phyloP scores from a whole-genome alignment of 2,329 filamentous ascomycete species.

The Dothideomycetes sp. region DNA sequence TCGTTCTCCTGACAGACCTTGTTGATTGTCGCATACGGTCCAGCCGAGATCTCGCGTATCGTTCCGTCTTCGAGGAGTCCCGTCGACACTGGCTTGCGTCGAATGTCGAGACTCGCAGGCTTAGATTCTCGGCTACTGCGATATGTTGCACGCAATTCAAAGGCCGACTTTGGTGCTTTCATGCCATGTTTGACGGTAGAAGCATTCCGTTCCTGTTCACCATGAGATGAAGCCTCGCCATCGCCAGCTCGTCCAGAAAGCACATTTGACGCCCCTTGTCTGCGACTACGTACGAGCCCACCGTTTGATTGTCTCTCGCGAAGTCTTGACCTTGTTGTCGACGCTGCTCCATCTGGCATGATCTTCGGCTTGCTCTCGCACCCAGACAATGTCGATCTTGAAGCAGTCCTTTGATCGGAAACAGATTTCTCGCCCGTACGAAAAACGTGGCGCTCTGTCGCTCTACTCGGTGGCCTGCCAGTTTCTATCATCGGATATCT shows the following conservation, averaged over 20 bases:
- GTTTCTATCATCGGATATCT: constrained; percentile 34
- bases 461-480: constrained; percentile 21
- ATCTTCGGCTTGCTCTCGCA: not conserved
- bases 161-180: constrained; percentile 21
- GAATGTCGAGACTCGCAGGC: constrained; percentile 15
- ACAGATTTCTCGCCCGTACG: not conserved
- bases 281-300: not conserved
- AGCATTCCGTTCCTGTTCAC: not conserved
- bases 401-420: not conserved
- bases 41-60: constrained; percentile 25
- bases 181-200: constrained; percentile 7
- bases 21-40: constrained; percentile 23
- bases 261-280: constrained; percentile 1
- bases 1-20: constrained; percentile 19
- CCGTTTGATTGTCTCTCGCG: constrained; percentile 2
- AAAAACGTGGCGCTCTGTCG: constrained; percentile 4
- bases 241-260: constrained; percentile 9
- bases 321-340: not conserved
- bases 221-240: not conserved
- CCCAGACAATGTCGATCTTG: constrained; percentile 6
- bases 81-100: constrained; percentile 10
- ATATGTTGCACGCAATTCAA: constrained; percentile 27
- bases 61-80: constrained; percentile 24
- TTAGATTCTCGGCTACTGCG: constrained; percentile 16
- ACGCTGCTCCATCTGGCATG: not conserved